Base-by-base conservation (phyloP, 176 grass and related monocot genomes). In the Alloteropsis semialata region DNA sequence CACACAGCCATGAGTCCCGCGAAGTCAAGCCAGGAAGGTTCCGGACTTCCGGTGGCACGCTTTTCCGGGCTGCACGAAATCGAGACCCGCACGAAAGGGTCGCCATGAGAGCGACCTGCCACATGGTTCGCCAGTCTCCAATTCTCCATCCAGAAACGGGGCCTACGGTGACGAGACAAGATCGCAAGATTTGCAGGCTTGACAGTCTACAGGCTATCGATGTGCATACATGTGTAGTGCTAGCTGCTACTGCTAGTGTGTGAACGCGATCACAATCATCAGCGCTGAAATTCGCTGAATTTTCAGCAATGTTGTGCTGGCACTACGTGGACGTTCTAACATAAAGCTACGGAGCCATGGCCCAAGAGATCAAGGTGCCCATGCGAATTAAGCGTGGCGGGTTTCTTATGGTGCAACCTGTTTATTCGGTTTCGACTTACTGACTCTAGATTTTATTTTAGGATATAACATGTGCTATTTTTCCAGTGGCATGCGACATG, bases 21-120 rank as follows among this genome's bases (percentile, higher is more conserved):
- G 1, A 29, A 50, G n/a, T 56, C 70, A 54, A 72, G 59, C 34
- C 12, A 50, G 8, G 32, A 61, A 61, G 38, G 63, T 37, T 13
- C 32, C 50, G 11, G 16, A 28, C 50, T 37, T 13, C 32, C 11
- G 10, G 7, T 15, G 3, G 66, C 37, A 18, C 41, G 3, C 27
- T 30, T 4, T 8, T 15, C 12, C 17, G n/a, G 22, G 29, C 22
- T 38, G 30, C 50, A 59, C 59, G 79, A 62, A 83, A 83, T 3
- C 42, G 33, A 72, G 44, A 29, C n/a, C 13, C 13, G 33, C 17
- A 76, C 76, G 16, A 10, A 33, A 43, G 53, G 39, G 50, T 4
- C 79, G 41, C 54, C 54, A 53, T 87, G 37, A 87, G 17, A 53
- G 86, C 73, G 73, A 88, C 74, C 74, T 63, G 43, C 77, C 73